Conservation (phyloP, 805 yeast species). For the Myxozyma melibiosi region DNA sequence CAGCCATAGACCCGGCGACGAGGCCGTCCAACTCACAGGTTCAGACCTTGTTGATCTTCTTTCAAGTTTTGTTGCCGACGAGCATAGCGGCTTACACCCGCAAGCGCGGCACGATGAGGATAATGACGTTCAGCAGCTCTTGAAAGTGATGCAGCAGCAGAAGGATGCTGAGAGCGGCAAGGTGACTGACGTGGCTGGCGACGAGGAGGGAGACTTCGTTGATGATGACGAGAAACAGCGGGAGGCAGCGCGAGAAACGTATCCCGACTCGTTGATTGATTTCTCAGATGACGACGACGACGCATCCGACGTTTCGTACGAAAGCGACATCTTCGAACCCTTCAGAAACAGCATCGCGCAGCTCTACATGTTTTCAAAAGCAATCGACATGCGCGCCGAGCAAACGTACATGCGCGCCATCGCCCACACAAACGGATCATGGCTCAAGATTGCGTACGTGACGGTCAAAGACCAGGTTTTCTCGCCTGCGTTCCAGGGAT, state of each 20-base stretch:
- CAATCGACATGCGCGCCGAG: constrained; percentile 32
- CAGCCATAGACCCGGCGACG: not conserved
- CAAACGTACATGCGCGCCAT: constrained; percentile 22
- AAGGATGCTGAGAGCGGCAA: not conserved
- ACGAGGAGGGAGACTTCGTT: not conserved
- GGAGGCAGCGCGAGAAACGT: not conserved
- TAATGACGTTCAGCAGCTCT: not conserved
- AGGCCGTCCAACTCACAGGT: constrained; percentile 10
- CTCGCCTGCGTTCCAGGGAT: constrained; percentile 32
- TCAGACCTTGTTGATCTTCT: constrained; percentile 8
- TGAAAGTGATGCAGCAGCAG: not conserved
- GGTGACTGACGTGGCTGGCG: not conserved
- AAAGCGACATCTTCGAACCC: constrained; percentile 1
- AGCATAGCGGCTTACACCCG: not conserved
- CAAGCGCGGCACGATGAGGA: not conserved
- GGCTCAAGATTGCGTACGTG: constrained; percentile 10
- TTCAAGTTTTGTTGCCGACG: constrained; percentile 2
- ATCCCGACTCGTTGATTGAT: constrained; percentile 10
- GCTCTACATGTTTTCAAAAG: constrained; percentile 5
- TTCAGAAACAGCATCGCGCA: constrained; percentile 5
- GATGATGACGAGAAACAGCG: not conserved
- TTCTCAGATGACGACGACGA: constrained; percentile 3
- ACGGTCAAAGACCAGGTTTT: constrained; percentile 33
- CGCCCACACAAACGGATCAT: constrained; percentile 22
- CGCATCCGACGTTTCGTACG: not conserved